Evolutionary conservation across 2,329 filamentous ascomycete species (phyloP).

Genomic region (Aspergillus flavus): DNA sequence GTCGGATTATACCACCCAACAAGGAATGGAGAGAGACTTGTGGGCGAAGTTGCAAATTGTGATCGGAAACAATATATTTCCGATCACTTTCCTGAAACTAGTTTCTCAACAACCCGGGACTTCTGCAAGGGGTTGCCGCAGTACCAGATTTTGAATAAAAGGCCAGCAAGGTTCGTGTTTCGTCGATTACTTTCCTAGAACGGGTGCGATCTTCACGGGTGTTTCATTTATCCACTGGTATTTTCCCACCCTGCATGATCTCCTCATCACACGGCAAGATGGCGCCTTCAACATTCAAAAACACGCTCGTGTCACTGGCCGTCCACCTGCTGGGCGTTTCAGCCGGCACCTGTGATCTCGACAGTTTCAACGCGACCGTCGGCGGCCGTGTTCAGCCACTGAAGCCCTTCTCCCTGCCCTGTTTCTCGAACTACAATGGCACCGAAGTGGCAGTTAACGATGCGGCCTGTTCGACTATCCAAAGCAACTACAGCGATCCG

Average conservation of each 20-base stretch:
- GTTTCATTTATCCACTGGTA: not conserved
- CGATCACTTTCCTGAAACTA: not conserved
- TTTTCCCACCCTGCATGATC: slow-evolving; percentile 1
- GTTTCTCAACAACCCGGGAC: not conserved
- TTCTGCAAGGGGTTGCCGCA: not conserved
- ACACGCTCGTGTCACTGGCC: slow-evolving; percentile 1
- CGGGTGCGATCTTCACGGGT: slow-evolving; percentile 5
- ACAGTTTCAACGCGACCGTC: slow-evolving; percentile 13
- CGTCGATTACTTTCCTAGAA: not conserved
- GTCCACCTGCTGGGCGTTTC: slow-evolving; percentile 6
- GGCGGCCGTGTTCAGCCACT: slow-evolving; percentile 14
- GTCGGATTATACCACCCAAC: not conserved
- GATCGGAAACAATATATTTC: not conserved
- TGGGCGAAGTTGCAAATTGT: not conserved
- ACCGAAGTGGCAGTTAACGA: slow-evolving; percentile 6
- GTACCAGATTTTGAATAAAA: not conserved
- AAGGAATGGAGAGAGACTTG: not conserved
- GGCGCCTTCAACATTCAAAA: slow-evolving; percentile 10
- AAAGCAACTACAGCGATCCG: slow-evolving; percentile 18
- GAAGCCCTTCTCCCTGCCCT: slow-evolving; percentile 16
- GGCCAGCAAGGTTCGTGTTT: not conserved
- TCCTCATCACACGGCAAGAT: slow-evolving; percentile 10
- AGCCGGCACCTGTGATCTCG: slow-evolving; percentile 2
- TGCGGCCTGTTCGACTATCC: slow-evolving; percentile 11
- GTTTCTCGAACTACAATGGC: slow-evolving; percentile 19